phyloP scores from a whole-genome alignment of 805 yeast genomes.

The Candida yuanshanica region DNA sequence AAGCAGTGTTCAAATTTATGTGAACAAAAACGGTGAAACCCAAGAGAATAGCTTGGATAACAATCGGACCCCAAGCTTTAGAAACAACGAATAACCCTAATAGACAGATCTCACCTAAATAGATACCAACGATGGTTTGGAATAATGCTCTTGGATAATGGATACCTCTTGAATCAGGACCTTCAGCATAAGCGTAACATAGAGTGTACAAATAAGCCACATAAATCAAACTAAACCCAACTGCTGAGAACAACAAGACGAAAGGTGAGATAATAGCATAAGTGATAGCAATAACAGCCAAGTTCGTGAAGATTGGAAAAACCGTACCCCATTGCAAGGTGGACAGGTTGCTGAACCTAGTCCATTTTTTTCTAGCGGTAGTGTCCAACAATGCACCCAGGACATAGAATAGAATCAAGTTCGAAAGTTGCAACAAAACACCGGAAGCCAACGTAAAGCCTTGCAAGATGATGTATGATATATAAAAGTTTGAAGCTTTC shows the following conservation, averaged over 20 bases:
- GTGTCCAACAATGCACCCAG: constrained; percentile 52
- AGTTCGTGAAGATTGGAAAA: constrained; percentile 69
- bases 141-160: constrained; percentile 85
- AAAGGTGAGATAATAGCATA: constrained; percentile 78
- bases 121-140: constrained; percentile 85
- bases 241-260: constrained; percentile 66
- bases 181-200: constrained; percentile 61
- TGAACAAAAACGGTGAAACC: constrained; percentile 67
- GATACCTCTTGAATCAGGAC: constrained; percentile 71
- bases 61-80: constrained; percentile 93
- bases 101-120: constrained; percentile 80
- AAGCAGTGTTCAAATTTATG: constrained; percentile 55
- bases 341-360: constrained; percentile 49
- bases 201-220: constrained; percentile 75
- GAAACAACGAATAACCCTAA: constrained; percentile 85
- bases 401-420: constrained; percentile 53
- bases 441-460: constrained; percentile 64
- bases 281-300: constrained; percentile 63
- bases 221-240: constrained; percentile 67
- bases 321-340: constrained; percentile 65
- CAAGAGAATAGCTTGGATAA: constrained; percentile 61
- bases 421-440: constrained; percentile 55
- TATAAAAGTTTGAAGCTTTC: constrained; percentile 76
- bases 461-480: constrained; percentile 62
- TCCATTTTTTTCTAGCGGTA: constrained; percentile 65